A percentile compares a stretch with the other conserved stretches of the same genome.
phyloP scores from a whole-genome alignment of 140 eudicot genomes.

The Oenanthe javanica region DNA sequence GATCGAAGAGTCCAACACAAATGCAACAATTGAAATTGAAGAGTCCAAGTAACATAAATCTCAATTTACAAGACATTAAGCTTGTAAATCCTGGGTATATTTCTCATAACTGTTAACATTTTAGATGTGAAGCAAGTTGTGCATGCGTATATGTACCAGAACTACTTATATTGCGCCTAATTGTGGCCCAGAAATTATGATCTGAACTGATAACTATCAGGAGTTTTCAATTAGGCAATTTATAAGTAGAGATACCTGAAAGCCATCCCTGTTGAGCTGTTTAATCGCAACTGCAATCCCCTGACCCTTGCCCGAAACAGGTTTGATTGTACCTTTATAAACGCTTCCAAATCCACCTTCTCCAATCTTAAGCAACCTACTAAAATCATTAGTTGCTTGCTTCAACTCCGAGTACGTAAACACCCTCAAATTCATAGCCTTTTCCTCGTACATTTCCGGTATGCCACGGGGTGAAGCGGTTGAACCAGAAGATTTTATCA shows the following conservation, averaged over 20 bases:
- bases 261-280: constrained; percentile 62
- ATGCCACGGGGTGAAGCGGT: constrained; percentile 43
- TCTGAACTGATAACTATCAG: too few species aligned
- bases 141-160: too few species aligned
- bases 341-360: constrained; percentile 88
- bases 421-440: constrained; percentile 49
- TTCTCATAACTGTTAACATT: neutral
- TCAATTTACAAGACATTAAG: too few species aligned
- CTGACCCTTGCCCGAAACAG: constrained; percentile 46
- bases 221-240: neutral
- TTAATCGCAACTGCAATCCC: constrained; percentile 58
- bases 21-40: too few species aligned
- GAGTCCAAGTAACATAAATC: too few species aligned
- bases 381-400: constrained; percentile 58
- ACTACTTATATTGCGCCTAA: neutral
- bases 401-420: constrained; percentile 54
- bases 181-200: neutral
- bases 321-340: constrained; percentile 57
- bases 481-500: constrained; percentile 55
- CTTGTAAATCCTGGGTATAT: too few species aligned
- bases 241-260: constrained; percentile 37
- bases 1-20: too few species aligned
- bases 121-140: neutral
- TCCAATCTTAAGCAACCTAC: constrained; percentile 59
- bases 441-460: constrained; percentile 46